A percentile compares a stretch with the other conserved stretches of the same genome.
Conservation (phyloP, 495 filamentous ascomycete genomes). For the Cryomyces minteri region DNA sequence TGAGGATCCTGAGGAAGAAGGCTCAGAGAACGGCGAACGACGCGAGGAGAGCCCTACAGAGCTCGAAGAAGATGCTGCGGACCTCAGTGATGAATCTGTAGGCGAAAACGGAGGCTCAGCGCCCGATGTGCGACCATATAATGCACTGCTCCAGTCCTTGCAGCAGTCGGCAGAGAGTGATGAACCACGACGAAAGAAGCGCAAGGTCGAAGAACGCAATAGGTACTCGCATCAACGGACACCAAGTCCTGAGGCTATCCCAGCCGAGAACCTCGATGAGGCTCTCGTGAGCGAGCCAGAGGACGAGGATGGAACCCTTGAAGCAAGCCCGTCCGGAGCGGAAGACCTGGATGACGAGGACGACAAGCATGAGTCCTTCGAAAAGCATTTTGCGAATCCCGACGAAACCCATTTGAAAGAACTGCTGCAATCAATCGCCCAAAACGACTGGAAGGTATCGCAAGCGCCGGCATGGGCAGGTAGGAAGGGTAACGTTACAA, state of each 20-base stretch:
- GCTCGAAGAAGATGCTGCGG: conserved; percentile 5
- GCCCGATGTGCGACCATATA: conserved; percentile 18
- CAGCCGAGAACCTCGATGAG: too few species aligned
- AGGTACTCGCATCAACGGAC: neutral
- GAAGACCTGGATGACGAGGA: conserved; percentile 29
- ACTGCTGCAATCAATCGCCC: conserved; percentile 31
- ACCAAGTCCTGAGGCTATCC: neutral
- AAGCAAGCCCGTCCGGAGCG: conserved; percentile 17
- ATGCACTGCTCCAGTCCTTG: conserved; percentile 22
- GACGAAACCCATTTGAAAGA: conserved; percentile 35
- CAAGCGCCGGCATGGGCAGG: conserved; percentile 11
- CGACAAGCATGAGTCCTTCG: conserved; percentile 52
- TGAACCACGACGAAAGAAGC: conserved; percentile 42
- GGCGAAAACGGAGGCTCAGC: conserved; percentile 11
- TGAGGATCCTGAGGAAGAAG: conserved; percentile 1
- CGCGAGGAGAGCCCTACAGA: too few species aligned
- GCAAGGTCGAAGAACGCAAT: conserved; percentile 29
- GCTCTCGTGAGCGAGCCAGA: conserved; percentile 16
- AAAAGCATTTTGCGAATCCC: conserved; percentile 52
- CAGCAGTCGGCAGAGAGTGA: conserved; percentile 34
- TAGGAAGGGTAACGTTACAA: neutral
- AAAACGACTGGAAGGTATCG: conserved; percentile 39
- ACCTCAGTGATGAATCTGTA: conserved; percentile 8
- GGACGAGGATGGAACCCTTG: conserved; percentile 16
- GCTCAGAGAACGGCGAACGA: neutral